Evolutionary conservation across 2,329 filamentous ascomycete species (phyloP).

Genomic region (Helminthosporium solani): DNA sequence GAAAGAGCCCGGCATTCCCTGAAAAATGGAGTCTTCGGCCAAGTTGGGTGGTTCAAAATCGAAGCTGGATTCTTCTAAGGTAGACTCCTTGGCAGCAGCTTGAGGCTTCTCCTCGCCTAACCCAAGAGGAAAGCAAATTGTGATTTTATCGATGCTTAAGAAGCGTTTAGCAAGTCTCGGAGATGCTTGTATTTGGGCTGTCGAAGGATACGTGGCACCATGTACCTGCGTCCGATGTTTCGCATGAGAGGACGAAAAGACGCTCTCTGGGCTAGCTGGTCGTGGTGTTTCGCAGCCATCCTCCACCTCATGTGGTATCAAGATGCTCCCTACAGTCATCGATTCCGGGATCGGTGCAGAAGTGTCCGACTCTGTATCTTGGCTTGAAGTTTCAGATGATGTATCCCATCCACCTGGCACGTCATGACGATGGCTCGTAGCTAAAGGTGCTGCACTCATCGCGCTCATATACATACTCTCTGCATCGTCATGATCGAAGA

Average conservation of each 20-base stretch:
- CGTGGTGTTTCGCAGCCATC: constrained; percentile 44
- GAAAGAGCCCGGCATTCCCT: constrained; percentile 50
- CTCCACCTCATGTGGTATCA: constrained; percentile 32
- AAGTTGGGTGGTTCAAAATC: constrained; percentile 32
- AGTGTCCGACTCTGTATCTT: constrained; percentile 26
- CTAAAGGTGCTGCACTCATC: constrained; percentile 47
- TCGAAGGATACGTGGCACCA: neutral
- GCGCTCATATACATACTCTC: constrained; percentile 86
- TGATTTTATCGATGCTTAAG: constrained; percentile 40
- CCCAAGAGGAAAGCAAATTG: constrained; percentile 40
- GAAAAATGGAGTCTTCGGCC: constrained; percentile 41
- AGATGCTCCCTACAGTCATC: constrained; percentile 35
- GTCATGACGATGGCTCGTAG: constrained; percentile 18
- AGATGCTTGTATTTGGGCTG: neutral
- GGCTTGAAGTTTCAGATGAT: constrained; percentile 33
- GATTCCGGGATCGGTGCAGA: constrained; percentile 29
- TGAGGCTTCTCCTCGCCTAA: constrained; percentile 16
- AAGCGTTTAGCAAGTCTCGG: constrained; percentile 33
- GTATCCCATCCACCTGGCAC: constrained; percentile 49
- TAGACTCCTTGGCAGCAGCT: constrained; percentile 9
- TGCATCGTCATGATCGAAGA: constrained; percentile 78
- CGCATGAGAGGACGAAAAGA: constrained; percentile 15
- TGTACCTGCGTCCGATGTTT: neutral
- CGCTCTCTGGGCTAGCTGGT: constrained; percentile 34
- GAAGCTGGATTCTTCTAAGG: constrained; percentile 15